These are phyloP conservation scores for Isatis tinctoria DNA, from an alignment of 345 rosid species.

Conservation along the genomic window DNA sequence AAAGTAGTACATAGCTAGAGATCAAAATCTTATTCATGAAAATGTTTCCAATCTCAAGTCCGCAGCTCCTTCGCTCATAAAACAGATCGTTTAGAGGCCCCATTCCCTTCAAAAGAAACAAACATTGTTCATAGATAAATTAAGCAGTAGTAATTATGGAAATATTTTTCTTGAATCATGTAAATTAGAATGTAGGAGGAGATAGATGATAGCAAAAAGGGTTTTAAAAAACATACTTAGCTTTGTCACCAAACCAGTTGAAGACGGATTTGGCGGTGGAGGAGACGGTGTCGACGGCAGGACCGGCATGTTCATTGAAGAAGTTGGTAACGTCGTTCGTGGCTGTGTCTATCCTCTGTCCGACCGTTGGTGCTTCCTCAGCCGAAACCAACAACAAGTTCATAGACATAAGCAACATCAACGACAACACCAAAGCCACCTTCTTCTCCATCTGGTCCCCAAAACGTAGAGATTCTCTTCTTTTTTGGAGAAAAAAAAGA, in stretches of 20 bases:
- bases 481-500: not conserved
- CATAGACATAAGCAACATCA: constrained; percentile 20
- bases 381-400: constrained; percentile 5
- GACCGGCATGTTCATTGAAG: constrained; percentile 24
- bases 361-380: constrained; percentile 30
- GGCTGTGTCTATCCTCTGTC: constrained; percentile 26
- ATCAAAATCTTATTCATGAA: not conserved
- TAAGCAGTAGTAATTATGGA: not conserved
- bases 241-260: constrained; percentile 23
- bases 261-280: constrained; percentile 22
- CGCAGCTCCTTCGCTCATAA: not conserved
- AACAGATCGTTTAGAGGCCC: constrained; percentile 4
- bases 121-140: not conserved
- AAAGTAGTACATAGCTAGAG: constrained; percentile 13
- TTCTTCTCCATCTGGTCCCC: constrained; percentile 25
- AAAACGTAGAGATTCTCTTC: not conserved
- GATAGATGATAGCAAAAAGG: not conserved
- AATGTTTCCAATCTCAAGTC: not conserved
- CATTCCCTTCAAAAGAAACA: constrained; percentile 18
- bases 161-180: not conserved
- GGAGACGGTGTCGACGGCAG: constrained; percentile 22
- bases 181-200: not conserved
- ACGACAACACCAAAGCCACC: constrained; percentile 27
- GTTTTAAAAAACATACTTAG: constrained; percentile 6
- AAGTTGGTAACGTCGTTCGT: not conserved